These are phyloP conservation scores for Auriscalpium vulgare DNA, from an alignment of 768 basidiomycete species.

Conservation along the genomic window DNA sequence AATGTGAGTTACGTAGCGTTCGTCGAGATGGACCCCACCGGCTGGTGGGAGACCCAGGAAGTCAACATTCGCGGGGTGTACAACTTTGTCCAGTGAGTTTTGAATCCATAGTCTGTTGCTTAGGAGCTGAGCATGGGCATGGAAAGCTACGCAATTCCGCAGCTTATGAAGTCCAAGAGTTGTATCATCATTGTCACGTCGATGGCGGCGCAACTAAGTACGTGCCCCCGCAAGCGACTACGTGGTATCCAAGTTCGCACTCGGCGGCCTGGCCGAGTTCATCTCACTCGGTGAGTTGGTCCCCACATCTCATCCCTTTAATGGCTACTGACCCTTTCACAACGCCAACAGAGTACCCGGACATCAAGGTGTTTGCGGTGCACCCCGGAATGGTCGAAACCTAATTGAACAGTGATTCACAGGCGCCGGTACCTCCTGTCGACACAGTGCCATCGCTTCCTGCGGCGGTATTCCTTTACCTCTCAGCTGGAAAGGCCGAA, in stretches of 20 bases:
- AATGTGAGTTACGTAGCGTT: conserved; percentile 2
- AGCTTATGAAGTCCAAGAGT: neutral
- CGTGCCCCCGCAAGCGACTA: neutral
- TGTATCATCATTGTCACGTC: neutral
- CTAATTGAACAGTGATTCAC: neutral
- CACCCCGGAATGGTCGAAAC: neutral
- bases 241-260: neutral
- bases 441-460: neutral
- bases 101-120: too few relatives aligned
- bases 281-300: neutral
- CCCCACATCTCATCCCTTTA: neutral
- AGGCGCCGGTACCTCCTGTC: neutral
- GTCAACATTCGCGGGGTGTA: conserved; percentile 18
- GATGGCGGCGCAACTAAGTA: neutral
- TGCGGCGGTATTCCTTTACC: neutral
- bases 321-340: neutral
- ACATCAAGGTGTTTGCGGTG: neutral
- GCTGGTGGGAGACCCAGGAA: conserved; percentile 18
- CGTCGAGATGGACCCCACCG: conserved; percentile 14
- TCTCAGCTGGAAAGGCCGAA: neutral
- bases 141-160: neutral
- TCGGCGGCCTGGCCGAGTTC: neutral
- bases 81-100: conserved; percentile 16
- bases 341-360: neutral
- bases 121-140: too few relatives aligned